phyloP scores from a whole-genome alignment of 2,329 filamentous ascomycete species.

The Phyllosticta citriasiana region DNA sequence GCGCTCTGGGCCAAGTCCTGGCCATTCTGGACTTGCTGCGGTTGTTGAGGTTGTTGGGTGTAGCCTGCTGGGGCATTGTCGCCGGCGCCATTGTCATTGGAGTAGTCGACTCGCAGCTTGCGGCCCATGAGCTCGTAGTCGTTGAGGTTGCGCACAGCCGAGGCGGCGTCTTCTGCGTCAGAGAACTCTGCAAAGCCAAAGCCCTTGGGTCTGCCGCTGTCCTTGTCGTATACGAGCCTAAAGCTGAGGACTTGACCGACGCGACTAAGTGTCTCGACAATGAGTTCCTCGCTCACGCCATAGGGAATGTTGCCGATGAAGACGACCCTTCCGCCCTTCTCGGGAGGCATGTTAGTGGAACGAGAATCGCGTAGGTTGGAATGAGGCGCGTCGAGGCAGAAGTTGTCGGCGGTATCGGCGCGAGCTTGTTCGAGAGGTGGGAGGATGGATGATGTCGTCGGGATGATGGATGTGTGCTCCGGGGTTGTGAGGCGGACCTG shows the following conservation, averaged over 20 bases:
- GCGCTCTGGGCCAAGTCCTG: slow-evolving; percentile 29
- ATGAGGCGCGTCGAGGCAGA: neutral
- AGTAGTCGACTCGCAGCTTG: slow-evolving; percentile 91
- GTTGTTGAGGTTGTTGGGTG: slow-evolving; percentile 22
- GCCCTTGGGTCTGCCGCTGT: slow-evolving; percentile 88
- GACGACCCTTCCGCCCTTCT: slow-evolving; percentile 67
- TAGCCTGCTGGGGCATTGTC: slow-evolving; percentile 37
- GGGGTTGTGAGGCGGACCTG: neutral
- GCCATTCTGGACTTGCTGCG: slow-evolving; percentile 27
- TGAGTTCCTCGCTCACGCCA: slow-evolving; percentile 90
- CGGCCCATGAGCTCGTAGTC: slow-evolving; percentile 92
- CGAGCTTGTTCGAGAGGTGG: neutral
- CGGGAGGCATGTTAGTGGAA: slow-evolving; percentile 45
- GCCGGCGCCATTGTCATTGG: slow-evolving; percentile 64
- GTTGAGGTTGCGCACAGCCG: slow-evolving; percentile 89
- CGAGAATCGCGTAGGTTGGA: neutral
- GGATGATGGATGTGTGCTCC: neutral
- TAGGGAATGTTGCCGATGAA: slow-evolving; percentile 85
- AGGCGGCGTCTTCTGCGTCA: slow-evolving; percentile 83
- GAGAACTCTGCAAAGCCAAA: slow-evolving; percentile 96
- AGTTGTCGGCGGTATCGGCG: neutral
- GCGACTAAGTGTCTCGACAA: slow-evolving; percentile 83
- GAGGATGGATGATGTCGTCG: neutral
- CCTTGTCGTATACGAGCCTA: slow-evolving; percentile 86
- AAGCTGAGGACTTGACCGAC: slow-evolving; percentile 88